Evolutionary conservation across 768 basidiomycete genomes (phyloP).

Genomic region (Galerina marginata): DNA sequence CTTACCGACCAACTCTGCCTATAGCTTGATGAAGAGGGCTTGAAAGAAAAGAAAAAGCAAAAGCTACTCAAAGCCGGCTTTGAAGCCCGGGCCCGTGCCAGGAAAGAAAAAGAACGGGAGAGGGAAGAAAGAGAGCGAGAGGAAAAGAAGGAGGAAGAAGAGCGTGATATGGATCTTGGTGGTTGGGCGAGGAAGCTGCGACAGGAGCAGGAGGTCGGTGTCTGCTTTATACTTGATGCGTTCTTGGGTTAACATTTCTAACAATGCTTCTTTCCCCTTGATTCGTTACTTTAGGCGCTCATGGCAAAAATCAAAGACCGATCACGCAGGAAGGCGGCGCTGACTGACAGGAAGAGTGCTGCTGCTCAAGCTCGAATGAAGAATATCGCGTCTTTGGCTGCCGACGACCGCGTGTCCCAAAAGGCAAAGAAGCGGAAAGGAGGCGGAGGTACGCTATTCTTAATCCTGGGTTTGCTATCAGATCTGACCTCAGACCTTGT

Average conservation of each 20-base stretch:
- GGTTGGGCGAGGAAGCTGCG: conserved; percentile 80
- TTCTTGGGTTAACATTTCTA: neutral
- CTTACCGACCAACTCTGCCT: neutral
- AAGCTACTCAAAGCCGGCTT: conserved; percentile 91
- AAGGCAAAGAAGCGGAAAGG: conserved; percentile 84
- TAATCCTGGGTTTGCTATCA: neutral
- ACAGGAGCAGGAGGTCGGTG: conserved; percentile 76
- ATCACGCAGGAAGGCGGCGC: conserved; percentile 74
- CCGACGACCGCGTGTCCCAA: conserved; percentile 73
- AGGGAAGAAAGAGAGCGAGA: conserved; percentile 70
- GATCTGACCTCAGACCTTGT: neutral
- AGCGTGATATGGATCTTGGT: conserved; percentile 69
- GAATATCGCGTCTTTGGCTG: conserved; percentile 89
- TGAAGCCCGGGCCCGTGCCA: conserved; percentile 84
- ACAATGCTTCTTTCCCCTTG: neutral
- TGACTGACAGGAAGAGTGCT: conserved; percentile 91
- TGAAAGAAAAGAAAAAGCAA: conserved; percentile 96
- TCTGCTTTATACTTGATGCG: neutral
- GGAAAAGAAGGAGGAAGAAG: conserved; percentile 79
- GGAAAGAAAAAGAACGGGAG: conserved; percentile 89
- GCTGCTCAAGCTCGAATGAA: conserved; percentile 97
- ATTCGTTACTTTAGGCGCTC: conserved; percentile 52
- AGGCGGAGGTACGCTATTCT: conserved; percentile 63
- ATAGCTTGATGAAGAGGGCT: conserved; percentile 85
- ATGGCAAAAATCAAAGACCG: conserved; percentile 89